Base-by-base conservation (phyloP, 768 basidiomycete genomes). In the Trametes coccinea region DNA sequence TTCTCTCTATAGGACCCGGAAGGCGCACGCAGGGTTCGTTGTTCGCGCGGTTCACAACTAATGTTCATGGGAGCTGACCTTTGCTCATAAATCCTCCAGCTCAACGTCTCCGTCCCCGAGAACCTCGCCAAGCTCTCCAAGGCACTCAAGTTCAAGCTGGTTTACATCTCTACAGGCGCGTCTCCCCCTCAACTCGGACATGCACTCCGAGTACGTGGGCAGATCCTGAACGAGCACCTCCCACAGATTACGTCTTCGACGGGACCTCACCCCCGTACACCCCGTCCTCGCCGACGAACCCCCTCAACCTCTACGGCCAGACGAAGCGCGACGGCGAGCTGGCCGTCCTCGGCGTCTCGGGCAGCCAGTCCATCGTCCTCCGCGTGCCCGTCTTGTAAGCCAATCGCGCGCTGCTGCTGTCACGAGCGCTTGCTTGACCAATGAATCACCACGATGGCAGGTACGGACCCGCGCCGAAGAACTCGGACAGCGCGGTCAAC, bases 241-340 rank as follows among this genome's bases (percentile, higher is more conserved):
- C 54, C 29, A 31, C 66, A 89, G 95, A 99, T 74, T 98, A 98
- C 75, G 94, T 99, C 14, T 98, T 98, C 70, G 93, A 95, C 64
- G 96, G 96, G 1, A 87, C 83, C n/a, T 86, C 88, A 1, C 93
- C 96, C 3, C 94, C 95, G 0, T 99, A 99, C 77, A 80, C 83
- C 5, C 89, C 93, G 0, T 79, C 80, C 6, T 85, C 88, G 13
- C 69, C 74, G 34, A 84, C 92, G 11, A 92, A 94, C 70, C 96
- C 96, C 0, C 75, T 98, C 39, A 91, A 99, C 56, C 77, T 90
- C 14, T 99, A 99, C 70, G 96, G 93, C 1, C 75, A 81, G 67
- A 89, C 90, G 3, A 99, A 99, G 74, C 81, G 87, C 39, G 90
- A 88, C 27, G 96, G 94, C 2, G 97, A 99, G 76, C 66, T 86